These are phyloP conservation scores for Bothriochloa decipiens DNA, from an alignment of 176 grass and related monocot species.

Conservation along the genomic window DNA sequence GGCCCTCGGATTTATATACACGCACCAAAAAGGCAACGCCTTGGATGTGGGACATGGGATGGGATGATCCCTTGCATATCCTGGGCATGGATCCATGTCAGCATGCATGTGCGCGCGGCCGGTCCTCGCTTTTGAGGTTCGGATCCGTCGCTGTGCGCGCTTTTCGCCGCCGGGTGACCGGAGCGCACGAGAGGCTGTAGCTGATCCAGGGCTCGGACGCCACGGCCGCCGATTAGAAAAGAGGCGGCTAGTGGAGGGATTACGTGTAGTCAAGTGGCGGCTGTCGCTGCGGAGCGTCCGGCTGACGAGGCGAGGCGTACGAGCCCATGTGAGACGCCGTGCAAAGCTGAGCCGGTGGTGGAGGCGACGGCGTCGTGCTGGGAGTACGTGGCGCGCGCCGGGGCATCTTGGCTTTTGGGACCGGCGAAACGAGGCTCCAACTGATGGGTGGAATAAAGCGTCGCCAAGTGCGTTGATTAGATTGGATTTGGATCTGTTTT, in stretches of 20 bases:
- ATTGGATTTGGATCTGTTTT: no score
- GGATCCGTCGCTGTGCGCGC: slow-evolving; percentile 8
- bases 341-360: slow-evolving; percentile 50
- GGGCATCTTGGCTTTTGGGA: slow-evolving; percentile 33
- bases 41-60: not conserved
- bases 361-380: slow-evolving; percentile 40
- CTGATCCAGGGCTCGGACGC: not conserved
- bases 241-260: slow-evolving; percentile 25
- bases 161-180: slow-evolving; percentile 10
- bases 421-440: not conserved
- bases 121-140: slow-evolving; percentile 22
- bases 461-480: no score
- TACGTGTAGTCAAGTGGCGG: slow-evolving; percentile 43
- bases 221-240: slow-evolving; percentile 19
- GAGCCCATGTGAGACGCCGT: slow-evolving; percentile 69
- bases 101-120: slow-evolving; percentile 31
- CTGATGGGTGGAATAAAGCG: not conserved
- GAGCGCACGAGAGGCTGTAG: slow-evolving; percentile 15
- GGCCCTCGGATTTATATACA: slow-evolving; percentile 18
- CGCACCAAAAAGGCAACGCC: slow-evolving; percentile 10
- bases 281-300: slow-evolving; percentile 23
- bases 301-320: slow-evolving; percentile 43
- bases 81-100: slow-evolving; percentile 2
- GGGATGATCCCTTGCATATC: slow-evolving; percentile 19
- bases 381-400: slow-evolving; percentile 18